Percentiles rank a stretch among this genome's conserved stretches.
Conservation (phyloP, 345 rosid genomes). For the Gossypium stocksii region DNA sequence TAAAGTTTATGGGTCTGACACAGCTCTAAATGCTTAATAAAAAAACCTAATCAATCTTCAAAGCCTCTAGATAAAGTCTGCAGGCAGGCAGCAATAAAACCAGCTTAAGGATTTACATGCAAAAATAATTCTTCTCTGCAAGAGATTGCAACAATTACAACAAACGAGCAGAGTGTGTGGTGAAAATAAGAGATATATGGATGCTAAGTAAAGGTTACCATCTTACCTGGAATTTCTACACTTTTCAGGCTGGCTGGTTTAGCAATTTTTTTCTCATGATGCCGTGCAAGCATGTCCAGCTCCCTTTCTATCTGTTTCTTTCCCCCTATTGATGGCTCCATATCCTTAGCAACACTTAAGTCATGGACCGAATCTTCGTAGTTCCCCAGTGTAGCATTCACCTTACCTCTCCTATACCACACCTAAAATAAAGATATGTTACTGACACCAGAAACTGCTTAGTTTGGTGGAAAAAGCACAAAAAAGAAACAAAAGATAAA, state of each 20-base stretch:
- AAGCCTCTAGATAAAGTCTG: not conserved
- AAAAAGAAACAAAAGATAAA: not conserved
- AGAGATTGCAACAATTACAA: not conserved
- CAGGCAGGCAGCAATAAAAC: not conserved
- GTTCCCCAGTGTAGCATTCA: conserved; percentile 55
- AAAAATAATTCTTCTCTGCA: not conserved
- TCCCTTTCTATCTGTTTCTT: conserved; percentile 74
- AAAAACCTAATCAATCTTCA: not conserved
- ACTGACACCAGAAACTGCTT: conserved; percentile 4
- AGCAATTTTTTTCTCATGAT: conserved; percentile 19
- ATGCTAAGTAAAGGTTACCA: conserved; percentile 1
- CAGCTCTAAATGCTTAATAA: not conserved
- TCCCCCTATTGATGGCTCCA: conserved; percentile 56
- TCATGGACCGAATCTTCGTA: conserved; percentile 50
- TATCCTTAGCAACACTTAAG: conserved; percentile 43
- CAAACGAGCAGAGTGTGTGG: not conserved
- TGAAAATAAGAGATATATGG: not conserved
- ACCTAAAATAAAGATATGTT: conserved; percentile 36
- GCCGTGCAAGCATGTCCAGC: conserved; percentile 31
- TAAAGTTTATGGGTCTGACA: not conserved
- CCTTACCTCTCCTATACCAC: conserved; percentile 86
- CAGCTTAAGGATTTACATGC: not conserved
- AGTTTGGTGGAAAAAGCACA: not conserved
- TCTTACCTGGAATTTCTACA: conserved; percentile 32
- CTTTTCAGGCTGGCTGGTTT: conserved; percentile 12